These are phyloP conservation scores for Epicoccum nigrum DNA, from an alignment of 2,329 filamentous ascomycete species.

Conservation along the genomic window DNA sequence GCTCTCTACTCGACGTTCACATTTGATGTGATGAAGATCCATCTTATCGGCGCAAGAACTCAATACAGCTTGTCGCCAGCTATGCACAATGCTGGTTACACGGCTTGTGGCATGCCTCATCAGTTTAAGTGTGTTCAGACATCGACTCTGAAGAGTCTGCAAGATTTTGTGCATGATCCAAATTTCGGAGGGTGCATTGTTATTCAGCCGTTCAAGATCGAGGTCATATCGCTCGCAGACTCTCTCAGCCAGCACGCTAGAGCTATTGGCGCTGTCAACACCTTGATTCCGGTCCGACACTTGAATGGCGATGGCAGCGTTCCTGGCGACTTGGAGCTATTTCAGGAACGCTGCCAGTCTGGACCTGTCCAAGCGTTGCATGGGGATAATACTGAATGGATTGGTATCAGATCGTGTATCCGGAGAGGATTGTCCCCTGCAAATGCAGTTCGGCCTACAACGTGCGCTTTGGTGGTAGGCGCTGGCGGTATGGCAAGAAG, in stretches of 20 bases:
- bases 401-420: conserved; percentile 76
- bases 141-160: conserved; percentile 66
- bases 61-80: conserved; percentile 76
- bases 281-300: conserved; percentile 72
- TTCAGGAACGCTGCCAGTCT: conserved; percentile 65
- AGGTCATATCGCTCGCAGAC: conserved; percentile 69
- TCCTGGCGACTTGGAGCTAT: conserved; percentile 60
- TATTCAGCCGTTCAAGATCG: conserved; percentile 75
- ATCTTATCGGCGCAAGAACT: conserved; percentile 75
- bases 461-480: conserved; percentile 61
- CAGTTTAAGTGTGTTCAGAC: conserved; percentile 69
- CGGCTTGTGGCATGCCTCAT: conserved; percentile 71
- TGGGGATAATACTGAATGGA: conserved; percentile 83
- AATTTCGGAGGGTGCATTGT: conserved; percentile 75
- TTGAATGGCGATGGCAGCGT: conserved; percentile 63
- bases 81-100: conserved; percentile 76
- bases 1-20: conserved; percentile 71
- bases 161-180: conserved; percentile 67
- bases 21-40: conserved; percentile 72
- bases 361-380: conserved; percentile 73
- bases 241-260: conserved; percentile 73
- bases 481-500: conserved; percentile 79
- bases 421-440: conserved; percentile 74
- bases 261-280: conserved; percentile 79
- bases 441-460: conserved; percentile 61